phyloP scores from a whole-genome alignment of 371 early-diverging fungal genomes.

The Furculomyces boomerangus region DNA sequence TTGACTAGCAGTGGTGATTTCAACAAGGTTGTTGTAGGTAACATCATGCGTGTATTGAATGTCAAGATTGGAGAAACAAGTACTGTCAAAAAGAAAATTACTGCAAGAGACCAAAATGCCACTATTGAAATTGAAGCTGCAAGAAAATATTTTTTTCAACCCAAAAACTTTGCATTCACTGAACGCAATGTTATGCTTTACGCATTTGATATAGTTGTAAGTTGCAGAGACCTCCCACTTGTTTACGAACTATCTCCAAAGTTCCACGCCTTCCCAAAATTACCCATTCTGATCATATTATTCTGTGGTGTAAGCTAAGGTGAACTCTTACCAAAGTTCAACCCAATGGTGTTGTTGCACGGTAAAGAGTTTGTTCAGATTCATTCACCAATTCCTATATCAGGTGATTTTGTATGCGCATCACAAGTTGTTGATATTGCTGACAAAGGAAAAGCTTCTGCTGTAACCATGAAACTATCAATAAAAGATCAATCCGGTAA shows the following conservation, averaged over 20 bases:
- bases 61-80: neutral
- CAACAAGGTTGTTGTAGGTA: constrained; percentile 16
- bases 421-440: constrained; percentile 74
- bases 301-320: constrained; percentile 41
- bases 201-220: constrained; percentile 82
- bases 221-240: constrained; percentile 58
- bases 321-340: constrained; percentile 69
- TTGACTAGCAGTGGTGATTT: constrained; percentile 17
- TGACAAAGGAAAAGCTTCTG: constrained; percentile 91
- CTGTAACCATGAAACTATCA: constrained; percentile 61
- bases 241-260: constrained; percentile 77
- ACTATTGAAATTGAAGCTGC: constrained; percentile 49
- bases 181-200: constrained; percentile 87
- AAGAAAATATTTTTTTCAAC: constrained; percentile 24
- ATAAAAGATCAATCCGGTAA: constrained; percentile 60
- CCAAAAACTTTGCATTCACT: constrained; percentile 44
- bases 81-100: constrained; percentile 8
- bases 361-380: constrained; percentile 90
- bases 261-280: constrained; percentile 77
- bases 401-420: constrained; percentile 54
- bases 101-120: no score
- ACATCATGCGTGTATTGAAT: constrained; percentile 4
- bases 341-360: constrained; percentile 95
- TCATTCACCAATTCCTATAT: constrained; percentile 63
- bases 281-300: constrained; percentile 79